Base-by-base conservation (phyloP, 2,329 filamentous ascomycete species). In the Myriosclerotinia duriaeana region DNA sequence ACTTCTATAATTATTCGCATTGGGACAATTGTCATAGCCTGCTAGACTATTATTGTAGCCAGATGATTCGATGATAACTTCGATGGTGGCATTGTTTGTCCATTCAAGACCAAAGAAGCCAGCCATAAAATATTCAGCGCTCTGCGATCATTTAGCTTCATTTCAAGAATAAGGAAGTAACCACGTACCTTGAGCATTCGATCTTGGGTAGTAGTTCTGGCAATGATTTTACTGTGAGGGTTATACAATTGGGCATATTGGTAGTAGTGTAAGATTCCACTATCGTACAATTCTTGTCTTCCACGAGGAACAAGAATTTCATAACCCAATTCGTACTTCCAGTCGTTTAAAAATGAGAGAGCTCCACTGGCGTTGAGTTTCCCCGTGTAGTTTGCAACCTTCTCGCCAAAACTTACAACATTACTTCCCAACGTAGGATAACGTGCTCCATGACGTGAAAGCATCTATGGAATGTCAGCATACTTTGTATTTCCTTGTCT, bases 31-130 rank as follows among this genome's bases (percentile, higher is more conserved):
- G 62, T 86, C 78, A 69, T 87, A 87, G 0, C 89, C 89, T 1
- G 88, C 87, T 8, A 91, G 80, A 0, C 87, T 89, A 74, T 91
- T 92, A 78, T 92, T 92, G 76, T 85, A 89, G 2, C 80, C 80
- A 1, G 74, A 73, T 20, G 81, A 78, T 73, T 93, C 90, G 52
- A 92, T 90, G 14, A 89, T 87, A 17, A 90, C 81, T 72, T 91
- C 86, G n/a, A 92, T 83, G 0, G 87, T 91, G 8, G 84, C 89
- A 73, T 92, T 90, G 40, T 87, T 82, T 1, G 86, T 83, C 89
- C 89, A 93, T 56, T 89, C 84, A 0, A 92, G 82, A 0, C 90
- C 90, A 74, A 93, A 93, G 79, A 93, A 93, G 0, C 90, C 90
- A 7, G 89, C 88, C 74, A 92, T 79, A 77, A 92, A 93, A 76